phyloP scores from a whole-genome alignment of 2,329 filamentous ascomycete genomes.

The Stemphylium vesicarium region DNA sequence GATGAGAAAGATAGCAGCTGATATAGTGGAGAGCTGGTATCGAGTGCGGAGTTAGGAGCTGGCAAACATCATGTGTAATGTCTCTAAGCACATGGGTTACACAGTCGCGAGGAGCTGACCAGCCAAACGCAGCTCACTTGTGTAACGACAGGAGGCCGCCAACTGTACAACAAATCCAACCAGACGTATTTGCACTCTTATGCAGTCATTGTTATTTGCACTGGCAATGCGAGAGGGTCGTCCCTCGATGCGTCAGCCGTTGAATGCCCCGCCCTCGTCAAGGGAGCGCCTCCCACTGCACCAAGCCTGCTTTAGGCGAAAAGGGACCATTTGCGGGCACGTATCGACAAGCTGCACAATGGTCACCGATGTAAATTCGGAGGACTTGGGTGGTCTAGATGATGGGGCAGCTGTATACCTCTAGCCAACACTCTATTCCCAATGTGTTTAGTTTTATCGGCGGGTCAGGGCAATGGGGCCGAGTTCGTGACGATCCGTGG shows the following conservation, averaged over 20 bases:
- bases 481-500: not conserved
- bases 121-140: not conserved
- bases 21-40: not conserved
- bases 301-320: not conserved
- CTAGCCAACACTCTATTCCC: not conserved
- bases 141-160: conserved; percentile 9
- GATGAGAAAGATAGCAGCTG: not conserved
- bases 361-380: not conserved
- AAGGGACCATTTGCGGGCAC: not conserved
- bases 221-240: not conserved
- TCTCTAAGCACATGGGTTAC: conserved; percentile 1
- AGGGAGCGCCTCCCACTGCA: not conserved
- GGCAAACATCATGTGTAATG: conserved; percentile 15
- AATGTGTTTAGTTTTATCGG: not conserved
- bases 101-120: not conserved
- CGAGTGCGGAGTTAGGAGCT: not conserved
- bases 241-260: not conserved
- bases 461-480: not conserved
- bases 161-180: not conserved
- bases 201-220: not conserved
- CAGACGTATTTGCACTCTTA: not conserved
- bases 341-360: not conserved
- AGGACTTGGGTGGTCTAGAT: not conserved
- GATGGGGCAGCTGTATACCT: not conserved
- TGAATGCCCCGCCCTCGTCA: conserved; percentile 5